phyloP scores from a whole-genome alignment of 2,329 filamentous ascomycete genomes.

The Sphaerulina vaccinii region DNA sequence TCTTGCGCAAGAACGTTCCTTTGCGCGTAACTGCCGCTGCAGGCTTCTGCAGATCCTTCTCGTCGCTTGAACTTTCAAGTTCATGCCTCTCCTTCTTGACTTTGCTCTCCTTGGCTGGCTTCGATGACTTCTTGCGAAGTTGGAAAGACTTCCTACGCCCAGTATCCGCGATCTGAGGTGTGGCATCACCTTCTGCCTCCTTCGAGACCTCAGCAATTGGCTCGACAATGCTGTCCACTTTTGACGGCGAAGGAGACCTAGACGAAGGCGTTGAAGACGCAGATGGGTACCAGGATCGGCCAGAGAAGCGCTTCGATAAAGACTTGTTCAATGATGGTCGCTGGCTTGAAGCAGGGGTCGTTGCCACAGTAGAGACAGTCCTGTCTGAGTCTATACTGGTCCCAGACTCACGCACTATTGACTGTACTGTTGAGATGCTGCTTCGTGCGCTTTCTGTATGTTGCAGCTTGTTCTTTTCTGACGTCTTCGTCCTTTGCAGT shows the following conservation, averaged over 20 bases:
- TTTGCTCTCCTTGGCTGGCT: constrained; percentile 18
- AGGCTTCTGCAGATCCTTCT: constrained; percentile 17
- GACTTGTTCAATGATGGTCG: constrained; percentile 27
- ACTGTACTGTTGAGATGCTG: constrained; percentile 24
- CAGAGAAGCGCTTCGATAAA: constrained; percentile 30
- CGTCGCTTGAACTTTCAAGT: constrained; percentile 18
- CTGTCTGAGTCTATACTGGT: constrained; percentile 27
- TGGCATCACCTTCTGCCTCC: constrained; percentile 2
- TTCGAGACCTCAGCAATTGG: constrained; percentile 9
- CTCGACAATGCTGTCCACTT: constrained; percentile 22
- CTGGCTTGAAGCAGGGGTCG: constrained; percentile 25
- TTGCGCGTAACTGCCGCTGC: constrained; percentile 18
- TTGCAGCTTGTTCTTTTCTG: constrained; percentile 23
- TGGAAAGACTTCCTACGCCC: constrained; percentile 16
- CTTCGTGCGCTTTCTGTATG: constrained; percentile 23
- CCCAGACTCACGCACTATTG: constrained; percentile 22
- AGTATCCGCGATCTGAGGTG: not conserved
- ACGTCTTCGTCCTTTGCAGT: constrained; percentile 32
- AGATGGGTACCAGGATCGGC: constrained; percentile 33
- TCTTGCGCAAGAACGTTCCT: constrained; percentile 26
- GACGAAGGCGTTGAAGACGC: constrained; percentile 30
- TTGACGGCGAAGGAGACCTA: constrained; percentile 36
- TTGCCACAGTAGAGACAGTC: constrained; percentile 28
- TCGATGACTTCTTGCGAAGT: constrained; percentile 24
- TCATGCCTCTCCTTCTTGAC: constrained; percentile 14